Evolutionary conservation across 257 asterid species (phyloP), one percentile per base, ranked within the genome.

Genomic region (Paulownia fortunei): DNA sequence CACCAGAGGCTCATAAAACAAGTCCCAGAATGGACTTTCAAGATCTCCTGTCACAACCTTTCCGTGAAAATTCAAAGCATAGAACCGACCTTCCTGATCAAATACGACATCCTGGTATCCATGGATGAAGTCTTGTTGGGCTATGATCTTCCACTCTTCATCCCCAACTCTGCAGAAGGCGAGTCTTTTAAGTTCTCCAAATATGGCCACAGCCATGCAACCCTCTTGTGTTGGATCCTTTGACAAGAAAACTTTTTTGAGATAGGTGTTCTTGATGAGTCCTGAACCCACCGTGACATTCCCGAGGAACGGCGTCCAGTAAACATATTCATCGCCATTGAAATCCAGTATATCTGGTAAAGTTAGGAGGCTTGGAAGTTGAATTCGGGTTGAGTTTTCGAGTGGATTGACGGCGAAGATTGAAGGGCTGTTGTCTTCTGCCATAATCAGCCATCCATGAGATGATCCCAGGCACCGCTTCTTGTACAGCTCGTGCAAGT

Each of bases 81-180:
- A 47, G 3, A 69, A 46, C n/a, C 46, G 27, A 24, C 37, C 62
- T 46, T 32, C 62, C 8, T 30, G 39, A 32, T 69, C 62, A 10
- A 69, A 69, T 1, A 27, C 62, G 2, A 69, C 74, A 69, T 69
- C 74, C 62, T 26, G 8, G 39, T 44, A 69, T 0, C 47, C 36
- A 5, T 24, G 9, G 9, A 13, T 0, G 15, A 13, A 1, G 24
- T 26, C 36, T 26, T 44, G 21, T 13, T 44, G 56, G n/a, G 23
- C 0, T 24, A 47, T 46, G 0, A 69, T 8, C 2, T 9, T 47
- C 74, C 62, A 26, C 9, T 47, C 27, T 47, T 46, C 3, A 8
- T 69, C 74, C 8, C 74, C 74, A 15, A 69, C 74, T 69, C 46
- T 49, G 60, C 74, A 69, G 16, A 12, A 26, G 3, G 74, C 74